phyloP scores from a whole-genome alignment of 768 basidiomycete species.

The Mycena venus region DNA sequence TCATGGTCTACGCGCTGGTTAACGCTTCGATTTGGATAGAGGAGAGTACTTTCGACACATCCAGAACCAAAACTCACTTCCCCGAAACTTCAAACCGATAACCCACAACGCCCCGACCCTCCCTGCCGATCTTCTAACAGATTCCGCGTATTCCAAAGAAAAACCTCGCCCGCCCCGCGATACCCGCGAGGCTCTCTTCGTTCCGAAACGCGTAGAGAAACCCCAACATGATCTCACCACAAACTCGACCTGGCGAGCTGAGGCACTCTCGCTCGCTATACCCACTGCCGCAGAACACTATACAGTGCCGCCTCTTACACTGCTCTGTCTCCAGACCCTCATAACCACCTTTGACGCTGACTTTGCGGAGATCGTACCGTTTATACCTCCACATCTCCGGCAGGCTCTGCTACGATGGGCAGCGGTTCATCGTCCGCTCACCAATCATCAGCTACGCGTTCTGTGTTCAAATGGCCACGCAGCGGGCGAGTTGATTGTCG shows the following conservation, averaged over 20 bases:
- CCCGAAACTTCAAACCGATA: constrained; percentile 25
- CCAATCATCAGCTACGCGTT: constrained; percentile 61
- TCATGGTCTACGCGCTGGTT: background rate
- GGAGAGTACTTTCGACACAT: constrained; percentile 80
- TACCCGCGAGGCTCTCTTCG: constrained; percentile 32
- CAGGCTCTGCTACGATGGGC: constrained; percentile 70
- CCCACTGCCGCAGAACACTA: constrained; percentile 34
- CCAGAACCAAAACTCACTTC: constrained; percentile 57
- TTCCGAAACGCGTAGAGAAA: constrained; percentile 25
- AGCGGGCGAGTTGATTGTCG: constrained; percentile 74
- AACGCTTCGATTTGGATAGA: constrained; percentile 51
- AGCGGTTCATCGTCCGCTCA: constrained; percentile 70
- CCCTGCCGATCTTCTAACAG: constrained; percentile 50
- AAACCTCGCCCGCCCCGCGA: background rate
- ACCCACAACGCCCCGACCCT: constrained; percentile 59
- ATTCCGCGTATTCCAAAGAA: constrained; percentile 25
- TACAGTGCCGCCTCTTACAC: constrained; percentile 62
- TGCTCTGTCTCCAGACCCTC: constrained; percentile 70
- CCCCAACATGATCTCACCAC: constrained; percentile 56
- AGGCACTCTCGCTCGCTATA: constrained; percentile 69
- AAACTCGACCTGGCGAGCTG: constrained; percentile 62
- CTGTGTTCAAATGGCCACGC: constrained; percentile 67
- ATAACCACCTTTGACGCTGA: constrained; percentile 54
- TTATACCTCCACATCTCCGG: constrained; percentile 71
- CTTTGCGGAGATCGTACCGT: constrained; percentile 63